Evolutionary conservation across 2,329 filamentous ascomycete genomes (phyloP), one percentile per base, ranked within the genome.

Genomic region (Penicillium sp.): DNA sequence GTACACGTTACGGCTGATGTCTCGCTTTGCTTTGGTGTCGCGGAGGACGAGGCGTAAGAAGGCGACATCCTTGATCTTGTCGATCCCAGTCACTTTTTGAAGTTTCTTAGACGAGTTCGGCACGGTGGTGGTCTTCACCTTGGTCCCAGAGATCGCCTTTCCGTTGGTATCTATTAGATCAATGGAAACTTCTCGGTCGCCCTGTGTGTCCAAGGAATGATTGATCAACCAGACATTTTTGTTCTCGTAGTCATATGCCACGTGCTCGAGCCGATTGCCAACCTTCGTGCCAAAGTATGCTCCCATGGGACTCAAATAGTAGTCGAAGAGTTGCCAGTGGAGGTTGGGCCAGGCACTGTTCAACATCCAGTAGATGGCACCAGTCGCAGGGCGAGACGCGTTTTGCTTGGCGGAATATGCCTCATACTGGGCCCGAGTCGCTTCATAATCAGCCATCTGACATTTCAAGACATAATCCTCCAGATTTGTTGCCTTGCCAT

Each of bases 351-450:
- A 89, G 0, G 86, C 87, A 49, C 83, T 83, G 65, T 87, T 88
- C 56, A 89, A 71, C 86, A 89, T 89, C 87, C 87, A 89, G 75
- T 89, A 89, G 16, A 89, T 83, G 0, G 85, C 52, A 0, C 87
- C 87, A 0, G 86, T 88, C 0, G 86, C 85, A 0, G 85, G 83
- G 3, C 82, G 76, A 0, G 75, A 70, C 1, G 77, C 78, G 61
- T 70, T 83, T 80, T 85, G 87, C 0, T 79, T 75, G 2, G 82
- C 76, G 0, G 81, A 76, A 67, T 83, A 88, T 0, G 76, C 85
- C 68, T 89, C 87, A 58, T 85, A 86, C 65, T 88, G 77, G 0
- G 85, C 78, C 2, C 85, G 78, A 0, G 84, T 87, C 1, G 85
- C 85, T 72, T 89, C 87, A 65, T 87, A 89, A 69, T 89, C 87